phyloP scores from a whole-genome alignment of 495 filamentous ascomycete species.

The Sabuloglossum arenarium region DNA sequence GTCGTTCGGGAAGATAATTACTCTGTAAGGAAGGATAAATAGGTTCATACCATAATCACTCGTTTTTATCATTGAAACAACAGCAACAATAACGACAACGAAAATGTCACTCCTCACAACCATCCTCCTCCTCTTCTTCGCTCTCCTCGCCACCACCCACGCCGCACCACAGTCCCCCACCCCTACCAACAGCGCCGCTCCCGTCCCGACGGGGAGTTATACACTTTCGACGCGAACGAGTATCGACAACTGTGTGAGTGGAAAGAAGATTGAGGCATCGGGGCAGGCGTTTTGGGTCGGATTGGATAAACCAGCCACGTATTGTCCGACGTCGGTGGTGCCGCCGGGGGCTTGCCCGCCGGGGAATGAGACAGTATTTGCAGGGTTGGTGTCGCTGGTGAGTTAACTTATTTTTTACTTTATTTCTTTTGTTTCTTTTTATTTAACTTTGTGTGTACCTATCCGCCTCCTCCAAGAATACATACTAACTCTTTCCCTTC shows the following conservation, averaged over 20 bases:
- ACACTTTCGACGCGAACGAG: not conserved
- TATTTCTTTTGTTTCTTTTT: too few species aligned
- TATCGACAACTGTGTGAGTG: not conserved
- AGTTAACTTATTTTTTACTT: not conserved
- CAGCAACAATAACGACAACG: too few species aligned
- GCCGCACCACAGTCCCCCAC: not conserved
- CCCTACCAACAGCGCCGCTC: not conserved
- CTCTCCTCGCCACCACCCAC: not conserved
- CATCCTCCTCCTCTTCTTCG: not conserved
- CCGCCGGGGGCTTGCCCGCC: slow-evolving; percentile 16
- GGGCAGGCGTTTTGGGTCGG: not conserved
- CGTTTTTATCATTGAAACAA: too few species aligned
- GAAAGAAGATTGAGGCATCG: not conserved
- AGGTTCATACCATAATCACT: too few species aligned
- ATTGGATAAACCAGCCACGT: not conserved
- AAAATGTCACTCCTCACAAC: not conserved
- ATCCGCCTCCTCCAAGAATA: slow-evolving; percentile 1
- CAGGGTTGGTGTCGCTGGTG: slow-evolving; percentile 21
- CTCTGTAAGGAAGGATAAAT: too few species aligned
- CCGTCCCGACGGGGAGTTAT: too few species aligned
- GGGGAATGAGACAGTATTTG: slow-evolving; percentile 23
- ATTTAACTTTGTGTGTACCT: too few species aligned
- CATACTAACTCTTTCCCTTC: not conserved
- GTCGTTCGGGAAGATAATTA: too few species aligned
- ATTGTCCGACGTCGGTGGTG: not conserved